Percentiles rank a stretch among this genome's conserved stretches.
These are phyloP conservation scores for Venturia pyrina DNA, from an alignment of 2,329 filamentous ascomycete genomes.

Conservation along the genomic window DNA sequence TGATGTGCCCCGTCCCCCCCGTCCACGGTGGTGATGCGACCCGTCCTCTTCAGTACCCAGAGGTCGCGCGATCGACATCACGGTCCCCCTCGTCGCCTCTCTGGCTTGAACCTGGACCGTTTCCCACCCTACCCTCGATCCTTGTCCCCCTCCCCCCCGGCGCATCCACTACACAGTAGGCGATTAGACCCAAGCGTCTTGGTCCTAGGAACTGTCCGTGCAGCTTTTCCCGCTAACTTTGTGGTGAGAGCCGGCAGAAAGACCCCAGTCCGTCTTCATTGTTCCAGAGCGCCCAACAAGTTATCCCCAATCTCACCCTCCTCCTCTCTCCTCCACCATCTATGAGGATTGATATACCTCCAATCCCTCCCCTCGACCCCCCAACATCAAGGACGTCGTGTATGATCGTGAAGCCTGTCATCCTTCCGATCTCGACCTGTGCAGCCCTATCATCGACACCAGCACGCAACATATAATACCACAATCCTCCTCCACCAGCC, in stretches of 20 bases:
- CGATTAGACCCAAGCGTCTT: neutral
- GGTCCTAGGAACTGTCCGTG: neutral
- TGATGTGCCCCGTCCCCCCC: too few species aligned
- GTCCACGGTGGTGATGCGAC: too few species aligned
- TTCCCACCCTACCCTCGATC: neutral
- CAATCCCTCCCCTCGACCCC: neutral
- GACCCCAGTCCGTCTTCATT: neutral
- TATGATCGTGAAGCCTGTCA: neutral
- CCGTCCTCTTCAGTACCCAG: neutral
- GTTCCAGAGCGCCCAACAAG: conserved; percentile 1
- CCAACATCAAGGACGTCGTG: neutral
- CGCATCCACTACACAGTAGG: neutral
- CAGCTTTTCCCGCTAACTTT: neutral
- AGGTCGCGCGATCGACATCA: neutral
- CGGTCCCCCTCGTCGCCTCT: neutral
- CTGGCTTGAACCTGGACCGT: neutral
- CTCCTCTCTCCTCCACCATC: neutral
- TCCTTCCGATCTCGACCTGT: too few species aligned
- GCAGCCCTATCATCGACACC: too few species aligned
- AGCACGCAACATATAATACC: too few species aligned
- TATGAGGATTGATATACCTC: conserved; percentile 5
- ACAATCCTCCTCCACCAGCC: neutral
- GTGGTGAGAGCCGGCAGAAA: neutral
- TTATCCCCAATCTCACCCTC: neutral
- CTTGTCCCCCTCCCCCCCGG: neutral